Base-by-base conservation (phyloP, 495 filamentous ascomycete species). In the Aspergillus heteromorphus region DNA sequence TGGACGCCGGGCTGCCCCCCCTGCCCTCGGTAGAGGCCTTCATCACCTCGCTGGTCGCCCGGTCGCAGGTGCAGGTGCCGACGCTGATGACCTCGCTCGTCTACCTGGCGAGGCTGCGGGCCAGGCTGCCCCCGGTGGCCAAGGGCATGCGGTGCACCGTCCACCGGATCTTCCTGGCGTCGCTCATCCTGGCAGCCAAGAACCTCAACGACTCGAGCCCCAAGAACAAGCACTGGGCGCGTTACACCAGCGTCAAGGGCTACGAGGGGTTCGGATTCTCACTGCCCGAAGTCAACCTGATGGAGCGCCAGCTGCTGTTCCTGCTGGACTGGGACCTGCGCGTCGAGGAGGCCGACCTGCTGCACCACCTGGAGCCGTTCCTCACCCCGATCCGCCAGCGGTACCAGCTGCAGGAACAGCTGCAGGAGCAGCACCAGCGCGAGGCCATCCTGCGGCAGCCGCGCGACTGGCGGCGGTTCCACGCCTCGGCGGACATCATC, bases 141-240 rank as follows among this genome's bases (percentile, higher is more conserved):
- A 97, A 97, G 77, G 93, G 93, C 60, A 88, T 97, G 76, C 87
- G 89, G 40, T 98, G 93, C 78, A 98, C 93, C 13, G 91, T 93
- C 40, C 93, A 98, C 69, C 83, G 87, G 30, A 90, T 90, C 71
- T 89, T 90, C 72, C 82, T 90, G 18, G 87, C 87, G n/a, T 82
- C 85, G 9, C 79, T 90, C 53, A 90, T 90, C 56, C 80, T 90
- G 25, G 84, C 87, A 8, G 86, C 87, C 8, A 90, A 90, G 79
- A 88, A 90, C 64, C 69, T 90, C 43, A 90, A 90, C 62, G 87
- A 90, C 75, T 96, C 92, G 45, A 95, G 91, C 21, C 93, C 95
- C 48, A 97, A 97, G 86, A 98, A 98, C 82, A 97, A 97, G 83
- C 93, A 98, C 78, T 98, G 93, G 93, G 91, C 93, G 23, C 84